Percentiles rank a stretch among this genome's conserved stretches.
Evolutionary conservation across 2,329 filamentous ascomycete species (phyloP).

Genomic region (Bipolaris oryzae): DNA sequence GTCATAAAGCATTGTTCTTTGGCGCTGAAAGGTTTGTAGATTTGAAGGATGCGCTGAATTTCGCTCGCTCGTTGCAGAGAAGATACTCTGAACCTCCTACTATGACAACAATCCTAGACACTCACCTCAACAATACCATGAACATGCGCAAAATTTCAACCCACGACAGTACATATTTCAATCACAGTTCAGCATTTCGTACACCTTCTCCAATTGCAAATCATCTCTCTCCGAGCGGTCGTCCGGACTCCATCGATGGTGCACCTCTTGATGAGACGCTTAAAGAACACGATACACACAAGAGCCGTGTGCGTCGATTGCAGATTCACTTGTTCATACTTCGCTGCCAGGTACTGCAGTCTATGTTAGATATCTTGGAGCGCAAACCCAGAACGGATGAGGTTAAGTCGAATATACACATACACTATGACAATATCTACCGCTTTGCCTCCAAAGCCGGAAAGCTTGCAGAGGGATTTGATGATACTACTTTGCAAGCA

Average conservation of each 20-base stretch:
- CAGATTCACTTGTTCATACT: slow-evolving; percentile 18
- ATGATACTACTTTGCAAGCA: slow-evolving; percentile 19
- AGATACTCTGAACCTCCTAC: neutral
- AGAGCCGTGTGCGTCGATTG: slow-evolving; percentile 4
- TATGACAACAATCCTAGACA: neutral
- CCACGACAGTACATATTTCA: neutral
- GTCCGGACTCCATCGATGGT: neutral
- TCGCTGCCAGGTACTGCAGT: slow-evolving; percentile 22
- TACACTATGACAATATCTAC: slow-evolving; percentile 9
- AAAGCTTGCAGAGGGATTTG: slow-evolving; percentile 12
- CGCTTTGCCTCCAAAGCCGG: slow-evolving; percentile 13
- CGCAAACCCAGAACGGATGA: neutral
- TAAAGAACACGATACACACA: neutral
- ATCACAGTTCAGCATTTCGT: neutral
- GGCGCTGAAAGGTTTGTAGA: neutral
- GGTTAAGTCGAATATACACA: neutral
- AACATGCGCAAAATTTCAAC: neutral
- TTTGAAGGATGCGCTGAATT: too few species aligned
- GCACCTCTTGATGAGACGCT: neutral
- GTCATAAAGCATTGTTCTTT: neutral
- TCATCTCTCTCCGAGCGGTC: neutral
- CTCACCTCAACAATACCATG: neutral
- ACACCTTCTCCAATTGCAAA: neutral
- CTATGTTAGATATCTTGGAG: slow-evolving; percentile 3
- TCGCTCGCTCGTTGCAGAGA: neutral